Evolutionary conservation across 2,329 filamentous ascomycete genomes (phyloP), one percentile per base, ranked within the genome.

Genomic region (Trichoderma sp.): DNA sequence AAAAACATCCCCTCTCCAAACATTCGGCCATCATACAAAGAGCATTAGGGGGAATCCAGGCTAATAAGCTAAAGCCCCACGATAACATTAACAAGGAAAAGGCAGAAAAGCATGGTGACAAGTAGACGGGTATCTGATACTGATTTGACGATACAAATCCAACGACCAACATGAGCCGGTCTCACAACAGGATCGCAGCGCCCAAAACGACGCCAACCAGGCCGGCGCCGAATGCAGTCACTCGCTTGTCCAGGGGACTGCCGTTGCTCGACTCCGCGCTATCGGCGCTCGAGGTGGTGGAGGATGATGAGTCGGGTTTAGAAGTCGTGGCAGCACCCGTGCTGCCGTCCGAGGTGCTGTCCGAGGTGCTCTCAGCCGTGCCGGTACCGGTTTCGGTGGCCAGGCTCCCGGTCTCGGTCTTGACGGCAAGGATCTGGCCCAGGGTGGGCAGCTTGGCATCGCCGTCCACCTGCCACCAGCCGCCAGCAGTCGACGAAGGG

Each of bases 391-490:
- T 64, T 17, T 68, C 68, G 5, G 66, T 41, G 43, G n/a, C 43
- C 17, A 43, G 2, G 17, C 15, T 5, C 15, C 4, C 2, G 3
- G 30, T 21, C n/a, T 10, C 48, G 10, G 57, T 34, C 14, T 41
- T 60, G 45, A 60, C 57, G 7, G 45, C 45, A 24, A 60, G 57
- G 19, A 78, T 80, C 70, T 87, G 81, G 15, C 88, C 90, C 7
- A 95, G 70, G 2, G 85, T 88, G 0, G 93, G 92, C 26, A 96
- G 81, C 14, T 83, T 76, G 3, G 89, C 86, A 68, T 88, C 86
- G 17, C 90, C 88, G 70, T 91, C 79, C 3, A 96, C 86, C 21
- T 87, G 81, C 92, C 92, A 97, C 93, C 92, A 97, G 39, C 86
- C 85, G 28, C 83, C 85, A 1, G 82, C 72, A 0, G 90, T 94